Conservation (phyloP, 1,284 basidiomycete genomes). For the Puccinia polysora region DNA sequence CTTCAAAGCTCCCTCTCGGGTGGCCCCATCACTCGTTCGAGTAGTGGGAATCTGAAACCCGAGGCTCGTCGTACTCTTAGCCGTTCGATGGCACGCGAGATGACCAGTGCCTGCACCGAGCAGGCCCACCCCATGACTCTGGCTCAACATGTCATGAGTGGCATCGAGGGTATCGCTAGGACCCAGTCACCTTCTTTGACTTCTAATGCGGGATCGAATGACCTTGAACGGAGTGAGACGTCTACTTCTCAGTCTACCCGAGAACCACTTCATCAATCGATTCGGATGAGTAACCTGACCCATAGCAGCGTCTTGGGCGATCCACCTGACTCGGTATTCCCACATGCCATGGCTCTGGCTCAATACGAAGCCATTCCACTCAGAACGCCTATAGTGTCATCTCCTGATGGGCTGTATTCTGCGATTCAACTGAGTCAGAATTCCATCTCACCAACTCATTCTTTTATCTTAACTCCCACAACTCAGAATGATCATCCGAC, state of each 20-base stretch:
- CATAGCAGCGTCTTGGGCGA: background rate
- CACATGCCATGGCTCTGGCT: constrained; percentile 27
- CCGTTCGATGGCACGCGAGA: constrained; percentile 22
- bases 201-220: constrained; percentile 14
- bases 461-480: background rate
- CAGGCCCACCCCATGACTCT: constrained; percentile 1
- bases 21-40: background rate
- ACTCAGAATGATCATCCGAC: background rate
- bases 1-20: background rate
- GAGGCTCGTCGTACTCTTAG: constrained; percentile 1
- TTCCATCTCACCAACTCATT: constrained; percentile 3
- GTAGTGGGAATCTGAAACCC: background rate
- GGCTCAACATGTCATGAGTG: constrained; percentile 24
- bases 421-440: background rate
- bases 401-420: constrained; percentile 17
- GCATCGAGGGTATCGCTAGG: background rate
- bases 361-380: constrained; percentile 38
- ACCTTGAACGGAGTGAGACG: constrained; percentile 5
- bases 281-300: background rate
- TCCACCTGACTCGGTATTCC: constrained; percentile 5
- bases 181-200: constrained; percentile 10
- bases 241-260: constrained; percentile 15
- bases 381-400: constrained; percentile 11
- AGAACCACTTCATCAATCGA: constrained; percentile 3
- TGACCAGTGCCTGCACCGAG: background rate